Base-by-base conservation (phyloP, 2,329 filamentous ascomycete genomes). In the Pestalotiopsis sp. region DNA sequence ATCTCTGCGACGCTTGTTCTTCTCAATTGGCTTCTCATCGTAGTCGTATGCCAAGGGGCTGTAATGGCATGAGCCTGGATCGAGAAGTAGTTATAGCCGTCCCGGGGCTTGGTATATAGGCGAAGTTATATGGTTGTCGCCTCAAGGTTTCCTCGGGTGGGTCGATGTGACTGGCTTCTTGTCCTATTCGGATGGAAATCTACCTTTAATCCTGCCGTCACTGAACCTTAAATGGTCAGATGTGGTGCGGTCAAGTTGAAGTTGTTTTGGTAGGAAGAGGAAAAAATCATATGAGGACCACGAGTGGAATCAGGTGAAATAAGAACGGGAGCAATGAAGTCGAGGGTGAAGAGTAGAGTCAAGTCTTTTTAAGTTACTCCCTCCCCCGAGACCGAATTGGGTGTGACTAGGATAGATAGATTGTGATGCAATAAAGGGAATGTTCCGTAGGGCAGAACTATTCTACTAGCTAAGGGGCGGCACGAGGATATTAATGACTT, bases 401-500 rank as follows among this genome's bases (percentile, higher is more conserved):
- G 45, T n/a, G 31, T 62, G 59, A 39, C 23, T 59, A 59, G 27
- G 45, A 52, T 59, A 36, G 27, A 36, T 27, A 11, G 36, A n/a
- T 27, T 62, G 31, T 62, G 59, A 66, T 66, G 64, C 58, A 66
- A 45, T 38, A 45, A 49, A 45, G 62, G 64, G 23, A 41, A 59
- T 38, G 64, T 36, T 59, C 52, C 52, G 38, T 62, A 67, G 36
- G 66, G 66, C 57, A 67, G 66, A 56, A 67, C 66, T 63, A 67
- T 62, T 52, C n/a, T 59, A 23, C 59, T 63, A 67, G 57, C 27
- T 56, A 73, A 74, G 75, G 76, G 75, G 73, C 70, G 75, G 73
- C 68, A 69, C 71, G 75, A 70, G 76, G 76, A 77, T 76, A 77
- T 77, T 76, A 78, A 72, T 76, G 70, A 75, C 45, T 52, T 77